These are phyloP conservation scores for Zasmidium citrigriseum DNA, from an alignment of 2,329 filamentous ascomycete species.

Conservation along the genomic window DNA sequence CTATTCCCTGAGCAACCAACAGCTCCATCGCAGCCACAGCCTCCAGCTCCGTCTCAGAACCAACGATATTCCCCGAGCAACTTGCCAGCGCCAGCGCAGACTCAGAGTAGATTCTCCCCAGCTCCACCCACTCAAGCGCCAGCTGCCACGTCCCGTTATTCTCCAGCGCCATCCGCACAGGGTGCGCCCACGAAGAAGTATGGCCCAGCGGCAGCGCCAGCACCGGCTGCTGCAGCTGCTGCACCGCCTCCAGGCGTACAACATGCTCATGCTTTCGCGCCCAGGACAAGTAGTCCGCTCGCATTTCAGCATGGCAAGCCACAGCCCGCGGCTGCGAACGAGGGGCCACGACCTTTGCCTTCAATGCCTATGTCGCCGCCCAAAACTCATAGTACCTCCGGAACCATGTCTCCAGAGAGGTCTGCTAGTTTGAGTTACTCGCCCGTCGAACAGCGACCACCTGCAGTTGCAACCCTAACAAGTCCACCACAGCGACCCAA, in stretches of 20 bases:
- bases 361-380: slow-evolving; percentile 40
- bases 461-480: slow-evolving; percentile 40
- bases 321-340: slow-evolving; percentile 28
- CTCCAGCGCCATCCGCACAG: slow-evolving; percentile 52
- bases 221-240: slow-evolving; percentile 28
- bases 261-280: slow-evolving; percentile 56
- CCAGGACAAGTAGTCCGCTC: slow-evolving; percentile 65
- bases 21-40: slow-evolving; percentile 17
- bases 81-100: slow-evolving; percentile 21
- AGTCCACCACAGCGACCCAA: slow-evolving; percentile 38
- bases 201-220: slow-evolving; percentile 39
- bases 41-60: slow-evolving; percentile 18
- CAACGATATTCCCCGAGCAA: slow-evolving; percentile 29
- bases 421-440: slow-evolving; percentile 20
- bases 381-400: slow-evolving; percentile 29
- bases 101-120: slow-evolving; percentile 25
- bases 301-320: slow-evolving; percentile 50
- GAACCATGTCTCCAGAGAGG: slow-evolving; percentile 24
- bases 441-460: slow-evolving; percentile 36
- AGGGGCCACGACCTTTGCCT: slow-evolving; percentile 12
- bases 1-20: slow-evolving; percentile 41
- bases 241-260: slow-evolving; percentile 32
- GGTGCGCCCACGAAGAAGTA: slow-evolving; percentile 39
- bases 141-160: slow-evolving; percentile 54
- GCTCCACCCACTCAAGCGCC: slow-evolving; percentile 40